These are phyloP conservation scores for Closterium sp. DNA, from an alignment of 139 green algal species.

Conservation along the genomic window DNA sequence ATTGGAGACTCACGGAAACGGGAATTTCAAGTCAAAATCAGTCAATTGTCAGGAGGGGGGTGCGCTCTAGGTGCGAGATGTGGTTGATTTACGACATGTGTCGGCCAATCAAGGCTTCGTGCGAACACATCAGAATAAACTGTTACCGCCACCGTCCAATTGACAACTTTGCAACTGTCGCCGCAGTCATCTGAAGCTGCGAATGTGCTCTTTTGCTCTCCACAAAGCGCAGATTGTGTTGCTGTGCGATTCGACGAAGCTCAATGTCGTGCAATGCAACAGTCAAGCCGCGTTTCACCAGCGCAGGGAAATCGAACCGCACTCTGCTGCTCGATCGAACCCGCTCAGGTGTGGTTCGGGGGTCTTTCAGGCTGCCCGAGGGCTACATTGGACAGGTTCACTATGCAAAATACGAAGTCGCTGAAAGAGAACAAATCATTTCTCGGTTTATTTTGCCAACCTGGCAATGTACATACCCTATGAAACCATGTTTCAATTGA, in stretches of 20 bases:
- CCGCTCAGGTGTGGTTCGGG: not conserved
- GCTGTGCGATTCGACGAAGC: not conserved
- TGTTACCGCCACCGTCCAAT: not conserved
- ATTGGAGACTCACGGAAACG: no score
- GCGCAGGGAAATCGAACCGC: not conserved
- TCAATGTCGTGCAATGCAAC: not conserved
- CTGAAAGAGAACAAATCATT: not conserved
- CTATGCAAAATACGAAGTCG: not conserved
- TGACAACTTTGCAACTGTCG: not conserved
- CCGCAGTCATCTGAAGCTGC: not conserved
- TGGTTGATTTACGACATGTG: not conserved
- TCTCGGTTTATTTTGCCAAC: no score
- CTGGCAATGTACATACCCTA: no score
- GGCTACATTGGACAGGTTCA: not conserved
- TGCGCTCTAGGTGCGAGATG: not conserved
- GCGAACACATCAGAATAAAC: not conserved
- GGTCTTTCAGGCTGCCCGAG: not conserved
- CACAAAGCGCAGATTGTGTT: not conserved
- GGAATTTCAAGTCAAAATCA: no score
- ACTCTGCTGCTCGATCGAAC: not conserved
- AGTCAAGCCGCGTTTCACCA: no score
- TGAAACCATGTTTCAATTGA: no score
- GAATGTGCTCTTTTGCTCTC: not conserved
- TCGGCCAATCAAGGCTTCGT: not conserved
- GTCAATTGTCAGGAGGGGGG: not conserved